These are phyloP conservation scores for Cladosporium phlei DNA, from an alignment of 2,329 filamentous ascomycete genomes.

Conservation along the genomic window DNA sequence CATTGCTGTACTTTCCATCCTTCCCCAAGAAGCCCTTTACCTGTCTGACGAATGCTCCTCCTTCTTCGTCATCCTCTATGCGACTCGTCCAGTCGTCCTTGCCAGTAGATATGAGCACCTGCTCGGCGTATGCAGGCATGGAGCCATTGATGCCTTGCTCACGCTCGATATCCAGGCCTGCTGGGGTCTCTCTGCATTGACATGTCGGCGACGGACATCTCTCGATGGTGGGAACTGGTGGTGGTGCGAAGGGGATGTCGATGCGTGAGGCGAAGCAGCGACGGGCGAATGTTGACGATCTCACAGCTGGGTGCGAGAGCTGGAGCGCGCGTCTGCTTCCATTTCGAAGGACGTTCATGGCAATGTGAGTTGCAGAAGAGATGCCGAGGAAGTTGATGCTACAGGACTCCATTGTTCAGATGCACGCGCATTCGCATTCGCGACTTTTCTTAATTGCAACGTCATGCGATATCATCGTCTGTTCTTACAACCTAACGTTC, in stretches of 20 bases:
- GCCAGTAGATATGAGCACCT: slow-evolving; percentile 79
- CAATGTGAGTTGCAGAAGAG: too few relatives aligned
- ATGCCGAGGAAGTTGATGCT: too few relatives aligned
- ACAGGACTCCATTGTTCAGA: too few relatives aligned
- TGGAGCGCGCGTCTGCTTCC: not conserved
- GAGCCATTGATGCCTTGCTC: slow-evolving; percentile 66
- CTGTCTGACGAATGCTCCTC: slow-evolving; percentile 58
- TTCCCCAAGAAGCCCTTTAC: slow-evolving; percentile 54
- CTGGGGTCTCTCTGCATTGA: slow-evolving; percentile 62
- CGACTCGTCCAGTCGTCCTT: slow-evolving; percentile 73
- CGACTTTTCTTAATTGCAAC: slow-evolving; percentile 2
- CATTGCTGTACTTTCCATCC: slow-evolving; percentile 42
- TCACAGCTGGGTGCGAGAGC: not conserved
- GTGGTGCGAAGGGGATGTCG: slow-evolving; percentile 28
- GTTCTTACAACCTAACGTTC: not conserved
- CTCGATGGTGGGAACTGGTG: slow-evolving; percentile 44
- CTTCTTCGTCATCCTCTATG: slow-evolving; percentile 74
- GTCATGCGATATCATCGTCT: not conserved
- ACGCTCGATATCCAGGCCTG: slow-evolving; percentile 68
- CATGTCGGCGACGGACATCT: slow-evolving; percentile 73
- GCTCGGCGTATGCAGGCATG: slow-evolving; percentile 73
- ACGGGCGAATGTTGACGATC: not conserved
- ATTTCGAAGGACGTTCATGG: slow-evolving; percentile 2
- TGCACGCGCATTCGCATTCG: not conserved
- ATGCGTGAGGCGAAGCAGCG: slow-evolving; percentile 18